Conservation (phyloP, 2,329 filamentous ascomycete genomes). For the Xylaria sp. region DNA sequence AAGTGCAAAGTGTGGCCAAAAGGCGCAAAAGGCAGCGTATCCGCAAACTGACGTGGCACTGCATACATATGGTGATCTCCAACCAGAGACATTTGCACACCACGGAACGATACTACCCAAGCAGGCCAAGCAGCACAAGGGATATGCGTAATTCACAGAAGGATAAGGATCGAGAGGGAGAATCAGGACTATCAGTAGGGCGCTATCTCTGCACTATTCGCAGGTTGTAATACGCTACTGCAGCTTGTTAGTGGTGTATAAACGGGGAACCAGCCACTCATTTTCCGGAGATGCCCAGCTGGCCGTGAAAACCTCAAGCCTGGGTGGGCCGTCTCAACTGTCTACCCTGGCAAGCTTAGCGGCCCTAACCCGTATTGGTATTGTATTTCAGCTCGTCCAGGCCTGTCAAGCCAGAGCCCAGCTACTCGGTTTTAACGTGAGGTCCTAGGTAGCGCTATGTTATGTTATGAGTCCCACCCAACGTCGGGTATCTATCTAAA, state of each 20-base stretch:
- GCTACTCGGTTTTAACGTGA: constrained; percentile 23
- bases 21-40: constrained; percentile 10
- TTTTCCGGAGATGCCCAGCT: constrained; percentile 16
- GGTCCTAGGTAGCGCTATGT: constrained; percentile 4
- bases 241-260: not conserved
- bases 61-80: constrained; percentile 9
- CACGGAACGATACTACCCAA: not conserved
- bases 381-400: constrained; percentile 27
- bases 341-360: constrained; percentile 9
- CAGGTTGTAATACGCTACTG: not conserved
- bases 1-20: constrained; percentile 27
- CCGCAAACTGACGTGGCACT: constrained; percentile 35
- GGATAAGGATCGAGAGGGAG: not conserved
- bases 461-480: constrained; percentile 30
- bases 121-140: not conserved
- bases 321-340: constrained; percentile 15
- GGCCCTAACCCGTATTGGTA: constrained; percentile 1
- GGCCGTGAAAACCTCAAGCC: constrained; percentile 16
- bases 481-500: constrained; percentile 32
- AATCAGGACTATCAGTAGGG: not conserved
- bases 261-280: constrained; percentile 31
- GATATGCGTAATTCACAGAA: not conserved
- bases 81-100: constrained; percentile 8
- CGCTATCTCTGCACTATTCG: constrained; percentile 2
- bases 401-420: constrained; percentile 20